phyloP scores from a whole-genome alignment of 805 yeast species.

The Metschnikowia borealis region DNA sequence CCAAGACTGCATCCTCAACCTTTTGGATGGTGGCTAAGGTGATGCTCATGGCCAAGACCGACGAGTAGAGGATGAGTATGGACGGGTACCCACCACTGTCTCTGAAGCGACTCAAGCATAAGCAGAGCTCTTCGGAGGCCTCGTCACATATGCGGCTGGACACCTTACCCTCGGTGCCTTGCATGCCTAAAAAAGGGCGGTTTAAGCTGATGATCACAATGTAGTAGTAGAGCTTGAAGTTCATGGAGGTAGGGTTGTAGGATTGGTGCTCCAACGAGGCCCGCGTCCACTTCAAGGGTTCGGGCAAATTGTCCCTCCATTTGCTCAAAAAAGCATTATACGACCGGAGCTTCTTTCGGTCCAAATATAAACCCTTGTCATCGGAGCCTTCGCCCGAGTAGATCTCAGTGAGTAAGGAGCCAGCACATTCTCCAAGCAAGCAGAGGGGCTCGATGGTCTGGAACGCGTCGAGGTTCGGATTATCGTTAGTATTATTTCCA shows the following conservation, averaged over 20 bases:
- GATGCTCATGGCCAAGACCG: constrained; percentile 16
- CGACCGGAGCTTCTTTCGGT: constrained; percentile 9
- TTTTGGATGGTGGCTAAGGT: constrained; percentile 9
- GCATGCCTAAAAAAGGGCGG: constrained; percentile 13
- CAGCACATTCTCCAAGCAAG: constrained; percentile 16
- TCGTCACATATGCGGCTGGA: constrained; percentile 10
- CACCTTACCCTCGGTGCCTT: neutral
- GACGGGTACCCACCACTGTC: constrained; percentile 11
- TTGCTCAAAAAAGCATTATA: constrained; percentile 10
- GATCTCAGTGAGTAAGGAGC: constrained; percentile 17
- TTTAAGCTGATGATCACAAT: constrained; percentile 17
- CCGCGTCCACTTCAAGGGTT: constrained; percentile 14
- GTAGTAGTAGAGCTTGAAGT: constrained; percentile 16
- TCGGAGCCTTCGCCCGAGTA: constrained; percentile 13
- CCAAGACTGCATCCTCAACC: neutral
- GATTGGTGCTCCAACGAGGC: constrained; percentile 7
- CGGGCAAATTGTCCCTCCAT: constrained; percentile 15
- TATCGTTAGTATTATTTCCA: neutral
- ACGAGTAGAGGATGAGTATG: constrained; percentile 14
- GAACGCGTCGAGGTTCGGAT: constrained; percentile 15
- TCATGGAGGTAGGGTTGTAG: constrained; percentile 17
- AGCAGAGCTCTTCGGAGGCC: constrained; percentile 15
- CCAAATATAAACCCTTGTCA: constrained; percentile 12
- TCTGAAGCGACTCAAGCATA: constrained; percentile 11
- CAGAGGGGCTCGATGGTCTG: constrained; percentile 16